Evolutionary conservation across 2,329 filamentous ascomycete species (phyloP).

Genomic region (Daldinia sp.): DNA sequence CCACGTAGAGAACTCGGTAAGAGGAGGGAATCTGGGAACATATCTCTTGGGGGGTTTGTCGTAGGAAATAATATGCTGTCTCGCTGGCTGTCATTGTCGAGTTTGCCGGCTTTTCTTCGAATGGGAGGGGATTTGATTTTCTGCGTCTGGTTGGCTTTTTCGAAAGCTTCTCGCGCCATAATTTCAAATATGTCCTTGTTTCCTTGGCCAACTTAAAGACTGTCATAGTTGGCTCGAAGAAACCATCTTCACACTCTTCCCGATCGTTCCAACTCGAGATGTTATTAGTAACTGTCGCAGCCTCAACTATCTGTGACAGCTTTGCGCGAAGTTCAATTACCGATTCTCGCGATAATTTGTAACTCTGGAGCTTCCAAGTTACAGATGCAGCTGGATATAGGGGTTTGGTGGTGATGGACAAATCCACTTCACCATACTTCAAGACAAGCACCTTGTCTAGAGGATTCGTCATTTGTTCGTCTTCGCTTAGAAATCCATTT

Average conservation of each 20-base stretch:
- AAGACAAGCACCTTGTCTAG: slow-evolving; percentile 36
- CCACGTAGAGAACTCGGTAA: slow-evolving; percentile 51
- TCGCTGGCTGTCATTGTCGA: slow-evolving; percentile 34
- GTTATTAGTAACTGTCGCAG: slow-evolving; percentile 35
- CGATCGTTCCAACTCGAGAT: slow-evolving; percentile 35
- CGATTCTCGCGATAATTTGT: slow-evolving; percentile 27
- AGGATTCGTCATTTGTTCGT: slow-evolving; percentile 32
- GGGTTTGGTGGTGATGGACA: slow-evolving; percentile 38
- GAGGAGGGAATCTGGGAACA: slow-evolving; percentile 43
- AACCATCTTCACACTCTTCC: slow-evolving; percentile 31
- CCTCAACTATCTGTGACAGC: slow-evolving; percentile 31
- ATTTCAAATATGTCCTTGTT: slow-evolving; percentile 12
- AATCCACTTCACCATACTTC: slow-evolving; percentile 36
- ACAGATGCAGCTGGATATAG: slow-evolving; percentile 39
- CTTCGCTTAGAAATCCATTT: slow-evolving; percentile 34
- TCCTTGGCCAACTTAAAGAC: slow-evolving; percentile 34
- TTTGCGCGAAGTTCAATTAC: slow-evolving; percentile 36
- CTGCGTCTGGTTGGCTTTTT: background rate
- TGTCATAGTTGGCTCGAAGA: slow-evolving; percentile 39
- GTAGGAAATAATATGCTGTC: slow-evolving; percentile 46
- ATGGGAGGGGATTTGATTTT: slow-evolving; percentile 13
- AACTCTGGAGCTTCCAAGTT: slow-evolving; percentile 33
- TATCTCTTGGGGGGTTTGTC: slow-evolving; percentile 47
- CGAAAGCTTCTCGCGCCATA: slow-evolving; percentile 11
- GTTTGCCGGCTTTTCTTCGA: slow-evolving; percentile 21